Evolutionary conservation across 2,329 filamentous ascomycete genomes (phyloP).

Genomic region (Trichoderma brevicompactum): DNA sequence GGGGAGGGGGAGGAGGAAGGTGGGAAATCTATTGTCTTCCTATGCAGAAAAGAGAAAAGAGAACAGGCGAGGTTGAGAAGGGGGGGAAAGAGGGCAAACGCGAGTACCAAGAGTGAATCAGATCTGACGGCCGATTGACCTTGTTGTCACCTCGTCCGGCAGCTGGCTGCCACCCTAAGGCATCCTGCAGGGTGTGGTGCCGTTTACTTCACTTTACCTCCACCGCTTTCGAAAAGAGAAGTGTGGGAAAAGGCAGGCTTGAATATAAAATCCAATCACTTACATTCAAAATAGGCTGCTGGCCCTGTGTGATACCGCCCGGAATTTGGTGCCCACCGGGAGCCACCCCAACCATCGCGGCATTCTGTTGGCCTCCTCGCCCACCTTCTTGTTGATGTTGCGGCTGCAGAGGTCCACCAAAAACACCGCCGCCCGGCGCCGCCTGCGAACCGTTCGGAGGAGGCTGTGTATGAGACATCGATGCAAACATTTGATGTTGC

Average conservation of each 20-base stretch:
- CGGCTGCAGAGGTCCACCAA: constrained; percentile 69
- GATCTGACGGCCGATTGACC: constrained; percentile 3
- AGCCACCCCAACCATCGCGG: constrained; percentile 55
- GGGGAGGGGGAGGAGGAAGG: too few species aligned
- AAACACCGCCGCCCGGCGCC: constrained; percentile 65
- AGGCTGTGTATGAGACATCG: constrained; percentile 55
- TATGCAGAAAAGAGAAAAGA: constrained; percentile 3
- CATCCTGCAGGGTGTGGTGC: neutral
- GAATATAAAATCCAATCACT: constrained; percentile 39
- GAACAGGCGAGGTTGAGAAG: neutral
- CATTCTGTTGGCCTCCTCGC: constrained; percentile 64
- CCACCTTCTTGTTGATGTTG: constrained; percentile 53
- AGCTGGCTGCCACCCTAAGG: constrained; percentile 14
- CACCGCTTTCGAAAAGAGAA: neutral
- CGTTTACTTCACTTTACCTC: neutral
- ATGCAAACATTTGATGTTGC: constrained; percentile 62
- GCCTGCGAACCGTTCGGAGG: constrained; percentile 59
- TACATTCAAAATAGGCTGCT: constrained; percentile 57
- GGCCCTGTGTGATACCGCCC: constrained; percentile 47
- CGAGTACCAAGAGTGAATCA: constrained; percentile 24
- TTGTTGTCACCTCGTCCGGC: constrained; percentile 10
- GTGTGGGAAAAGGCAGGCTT: neutral
- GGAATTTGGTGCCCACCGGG: constrained; percentile 46
- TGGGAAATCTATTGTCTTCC: neutral
- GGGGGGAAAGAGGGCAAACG: neutral